These are phyloP conservation scores for Hortaea sp. DNA, from an alignment of 2,329 filamentous ascomycete genomes.

Conservation along the genomic window DNA sequence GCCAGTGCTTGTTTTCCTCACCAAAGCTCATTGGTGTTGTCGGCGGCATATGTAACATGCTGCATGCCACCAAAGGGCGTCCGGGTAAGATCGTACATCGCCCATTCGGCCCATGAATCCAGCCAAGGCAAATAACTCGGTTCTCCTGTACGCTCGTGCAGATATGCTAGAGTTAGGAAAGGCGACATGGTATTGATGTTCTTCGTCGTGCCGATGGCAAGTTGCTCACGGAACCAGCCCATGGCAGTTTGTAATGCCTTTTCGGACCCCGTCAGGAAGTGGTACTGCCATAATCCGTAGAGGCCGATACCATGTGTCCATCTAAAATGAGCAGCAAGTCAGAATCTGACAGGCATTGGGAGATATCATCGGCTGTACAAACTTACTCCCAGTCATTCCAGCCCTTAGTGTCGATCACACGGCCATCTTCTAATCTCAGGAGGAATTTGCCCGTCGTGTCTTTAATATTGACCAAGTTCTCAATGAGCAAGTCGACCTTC, in stretches of 20 bases:
- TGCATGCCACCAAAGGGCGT: slow-evolving; percentile 66
- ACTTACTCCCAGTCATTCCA: neutral
- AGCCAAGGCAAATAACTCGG: slow-evolving; percentile 65
- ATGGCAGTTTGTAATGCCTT: slow-evolving; percentile 56
- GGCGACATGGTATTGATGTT: slow-evolving; percentile 81
- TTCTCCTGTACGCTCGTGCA: slow-evolving; percentile 67
- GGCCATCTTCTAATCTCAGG: slow-evolving; percentile 58
- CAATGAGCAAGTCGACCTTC: slow-evolving; percentile 57
- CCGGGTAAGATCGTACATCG: slow-evolving; percentile 63
- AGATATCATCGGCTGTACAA: slow-evolving; percentile 23
- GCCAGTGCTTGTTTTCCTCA: neutral
- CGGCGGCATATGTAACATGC: slow-evolving; percentile 61
- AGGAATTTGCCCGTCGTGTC: slow-evolving; percentile 67
- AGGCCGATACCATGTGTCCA: slow-evolving; percentile 56
- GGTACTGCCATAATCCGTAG: slow-evolving; percentile 75
- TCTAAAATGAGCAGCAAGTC: slow-evolving; percentile 65
- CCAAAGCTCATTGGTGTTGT: slow-evolving; percentile 69
- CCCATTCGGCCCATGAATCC: slow-evolving; percentile 74
- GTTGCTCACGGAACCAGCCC: slow-evolving; percentile 61
- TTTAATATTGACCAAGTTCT: slow-evolving; percentile 67
- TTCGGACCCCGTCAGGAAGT: slow-evolving; percentile 56
- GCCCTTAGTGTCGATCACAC: slow-evolving; percentile 70
- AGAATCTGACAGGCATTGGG: neutral
- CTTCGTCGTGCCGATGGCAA: slow-evolving; percentile 65
- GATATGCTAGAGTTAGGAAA: slow-evolving; percentile 62